These are phyloP conservation scores for Daldinia decipiens DNA, from an alignment of 495 filamentous ascomycete genomes.

Conservation along the genomic window DNA sequence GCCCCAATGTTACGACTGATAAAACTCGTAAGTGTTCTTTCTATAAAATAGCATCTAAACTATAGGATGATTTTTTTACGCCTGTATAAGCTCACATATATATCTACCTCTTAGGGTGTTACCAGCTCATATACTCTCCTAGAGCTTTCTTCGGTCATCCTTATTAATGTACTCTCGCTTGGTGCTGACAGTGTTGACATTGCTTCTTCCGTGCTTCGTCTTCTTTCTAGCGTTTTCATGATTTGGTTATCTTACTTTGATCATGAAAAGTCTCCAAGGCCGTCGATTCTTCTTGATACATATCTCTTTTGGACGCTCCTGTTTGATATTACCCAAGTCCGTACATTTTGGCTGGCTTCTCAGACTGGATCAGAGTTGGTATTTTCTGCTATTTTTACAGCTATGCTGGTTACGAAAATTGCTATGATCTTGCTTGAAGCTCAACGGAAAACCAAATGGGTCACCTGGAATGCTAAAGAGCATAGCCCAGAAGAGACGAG, in stretches of 20 bases:
- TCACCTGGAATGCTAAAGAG: conserved; percentile 55
- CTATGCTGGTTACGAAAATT: conserved; percentile 57
- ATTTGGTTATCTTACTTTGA: conserved; percentile 48
- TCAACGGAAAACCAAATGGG: conserved; percentile 58
- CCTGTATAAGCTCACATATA: background rate
- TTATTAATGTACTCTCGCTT: conserved; percentile 42
- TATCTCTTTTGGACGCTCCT: conserved; percentile 56
- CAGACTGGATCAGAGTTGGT: conserved; percentile 21
- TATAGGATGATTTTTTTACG: background rate
- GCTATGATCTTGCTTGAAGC: conserved; percentile 63
- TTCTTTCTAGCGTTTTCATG: conserved; percentile 48
- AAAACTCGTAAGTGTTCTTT: conserved; percentile 50
- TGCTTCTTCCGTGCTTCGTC: conserved; percentile 44
- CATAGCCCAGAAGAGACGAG: conserved; percentile 65
- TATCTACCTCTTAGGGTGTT: conserved; percentile 21
- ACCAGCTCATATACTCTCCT: conserved; percentile 48
- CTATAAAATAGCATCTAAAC: background rate
- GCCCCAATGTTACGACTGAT: conserved; percentile 48
- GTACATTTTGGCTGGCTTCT: conserved; percentile 54
- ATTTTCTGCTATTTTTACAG: conserved; percentile 56
- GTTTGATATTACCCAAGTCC: conserved; percentile 53
- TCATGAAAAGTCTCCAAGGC: conserved; percentile 51
- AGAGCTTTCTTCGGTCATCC: conserved; percentile 50
- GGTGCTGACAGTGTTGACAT: conserved; percentile 47
- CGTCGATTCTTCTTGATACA: conserved; percentile 53